Base-by-base conservation (phyloP, 208 protist genomes). In the Acanthamoeba triangularis region DNA sequence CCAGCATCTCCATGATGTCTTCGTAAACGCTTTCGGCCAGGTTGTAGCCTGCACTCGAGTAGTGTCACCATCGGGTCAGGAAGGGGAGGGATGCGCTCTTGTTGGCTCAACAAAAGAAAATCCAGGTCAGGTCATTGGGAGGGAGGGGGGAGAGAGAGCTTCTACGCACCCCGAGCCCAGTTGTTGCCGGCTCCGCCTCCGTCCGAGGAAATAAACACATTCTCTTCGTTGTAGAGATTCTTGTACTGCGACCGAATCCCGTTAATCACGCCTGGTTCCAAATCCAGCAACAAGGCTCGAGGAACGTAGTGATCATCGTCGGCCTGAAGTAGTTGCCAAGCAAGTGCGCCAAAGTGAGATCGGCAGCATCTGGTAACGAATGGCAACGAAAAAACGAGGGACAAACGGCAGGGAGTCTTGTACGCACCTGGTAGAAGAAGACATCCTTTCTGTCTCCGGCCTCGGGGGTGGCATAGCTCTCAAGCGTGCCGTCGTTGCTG, bases 221-320 rank as follows among this genome's bases (percentile, higher is more conserved):
- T 99, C 96, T 99, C 99, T 13, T 98, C 99, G 97, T 99, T 99
- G 98, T 99, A 99, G 5, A 99, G 98, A n/a, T 98, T 98, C 69
- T 97, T 96, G 97, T 99, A 99, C 30, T 97, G 94, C 10, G 98
- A 98, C 14, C 96, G 98, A 87, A 99, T 99, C 35, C 96, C 65
- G 95, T 99, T 98, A 65, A 99, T 99, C 14, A 99, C 99, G 69
- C 99, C 98, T 16, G 99, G 99, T 98, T 99, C 99, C 28, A 99
- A 97, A 97, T 99, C 99, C 23, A 99, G 98, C 25, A 99, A 97
- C 18, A 99, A 95, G 16, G 99, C 99, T 33, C 99, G 97, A n/a
- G 99, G 99, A 94, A 99, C 98, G 97, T 99, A 99, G 96, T 99
- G 99, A 90, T 99, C 99, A 95, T 99, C 99, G 95, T 99, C 99